Base-by-base conservation (phyloP, 352 stramenopile genomes). In the Pythium diclinum region DNA sequence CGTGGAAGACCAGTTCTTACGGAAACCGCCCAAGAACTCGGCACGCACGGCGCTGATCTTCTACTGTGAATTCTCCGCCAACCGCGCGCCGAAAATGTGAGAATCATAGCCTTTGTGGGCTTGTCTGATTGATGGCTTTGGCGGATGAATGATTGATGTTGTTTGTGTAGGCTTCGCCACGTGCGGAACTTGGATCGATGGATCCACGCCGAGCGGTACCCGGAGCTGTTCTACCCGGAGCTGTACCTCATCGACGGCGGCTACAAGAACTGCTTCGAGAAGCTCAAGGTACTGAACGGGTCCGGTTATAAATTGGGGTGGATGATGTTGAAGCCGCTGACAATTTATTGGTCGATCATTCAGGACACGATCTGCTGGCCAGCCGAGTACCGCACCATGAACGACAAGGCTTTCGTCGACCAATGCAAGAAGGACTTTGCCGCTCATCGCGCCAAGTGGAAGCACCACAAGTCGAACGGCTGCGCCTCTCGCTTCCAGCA, bases 181-280 rank as follows among this genome's bases (percentile, higher is more conserved):
- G 48, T 90, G 7, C 78, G 81, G 21, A 88, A 87, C 58, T 55
- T 88, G 11, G 81, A 90, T 56, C 77, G 81, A 9, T 77, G 72
- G 64, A 67, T 90, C 30, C 76, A 90, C 61, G 79, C 72, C 3
- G 76, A 85, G 19, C 65, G 53, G 33, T 88, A 90, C 33, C 81
- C 81, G 1, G 68, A 84, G 57, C 74, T 90, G 0, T 85, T 81
- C 30, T 90, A 88, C 61, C 81, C 81, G 1, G 77, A 90, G 61
- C 56, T 90, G 19, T 90, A 90, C 59, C 66, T 90, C 11, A 82
- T 90, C 60, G 73, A 88, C 49, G 81, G 81, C 4, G 81, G 81
- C 56, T 90, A 88, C 69, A 90, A 88, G 73, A 71, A 88, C 49
- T 90, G 79, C 36, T 90, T 83, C 42, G 74, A 87, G 65, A 77